These are phyloP conservation scores for Metroxylon sagu DNA, from an alignment of 176 grass and related monocot species.

Conservation along the genomic window DNA sequence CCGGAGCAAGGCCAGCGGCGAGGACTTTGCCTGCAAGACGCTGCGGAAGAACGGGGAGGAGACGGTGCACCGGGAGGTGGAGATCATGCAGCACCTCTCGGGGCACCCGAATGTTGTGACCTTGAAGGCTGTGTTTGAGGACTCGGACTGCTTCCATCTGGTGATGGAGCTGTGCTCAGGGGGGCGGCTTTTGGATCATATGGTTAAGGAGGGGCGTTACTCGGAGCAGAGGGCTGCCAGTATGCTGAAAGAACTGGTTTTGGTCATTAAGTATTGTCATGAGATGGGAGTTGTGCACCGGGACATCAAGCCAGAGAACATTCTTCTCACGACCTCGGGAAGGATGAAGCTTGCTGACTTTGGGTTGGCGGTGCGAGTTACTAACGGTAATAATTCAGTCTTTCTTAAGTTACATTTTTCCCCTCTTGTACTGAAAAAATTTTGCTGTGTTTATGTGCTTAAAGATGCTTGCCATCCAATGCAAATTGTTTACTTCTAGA, in stretches of 20 bases:
- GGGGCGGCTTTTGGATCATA: constrained; percentile 56
- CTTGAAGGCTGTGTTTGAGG: constrained; percentile 82
- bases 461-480: too few species aligned
- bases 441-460: too few species aligned
- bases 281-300: constrained; percentile 92
- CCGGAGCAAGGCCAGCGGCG: constrained; percentile 38
- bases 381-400: constrained; percentile 39
- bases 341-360: constrained; percentile 85
- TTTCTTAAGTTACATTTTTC: neutral
- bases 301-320: constrained; percentile 94
- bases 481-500: too few species aligned
- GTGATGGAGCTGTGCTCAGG: constrained; percentile 88
- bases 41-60: constrained; percentile 77
- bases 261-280: constrained; percentile 81
- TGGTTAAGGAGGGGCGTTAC: constrained; percentile 38
- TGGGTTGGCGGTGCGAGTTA: constrained; percentile 69
- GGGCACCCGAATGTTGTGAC: constrained; percentile 83
- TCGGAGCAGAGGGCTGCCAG: constrained; percentile 57
- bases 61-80: constrained; percentile 88
- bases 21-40: constrained; percentile 79
- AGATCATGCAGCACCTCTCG: constrained; percentile 99
- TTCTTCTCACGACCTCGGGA: constrained; percentile 55
- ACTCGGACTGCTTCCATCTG: constrained; percentile 58
- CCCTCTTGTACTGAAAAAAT: neutral
- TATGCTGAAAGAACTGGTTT: constrained; percentile 57